These are phyloP conservation scores for Heliocybe sulcata DNA, from an alignment of 1,284 basidiomycete species.

Conservation along the genomic window DNA sequence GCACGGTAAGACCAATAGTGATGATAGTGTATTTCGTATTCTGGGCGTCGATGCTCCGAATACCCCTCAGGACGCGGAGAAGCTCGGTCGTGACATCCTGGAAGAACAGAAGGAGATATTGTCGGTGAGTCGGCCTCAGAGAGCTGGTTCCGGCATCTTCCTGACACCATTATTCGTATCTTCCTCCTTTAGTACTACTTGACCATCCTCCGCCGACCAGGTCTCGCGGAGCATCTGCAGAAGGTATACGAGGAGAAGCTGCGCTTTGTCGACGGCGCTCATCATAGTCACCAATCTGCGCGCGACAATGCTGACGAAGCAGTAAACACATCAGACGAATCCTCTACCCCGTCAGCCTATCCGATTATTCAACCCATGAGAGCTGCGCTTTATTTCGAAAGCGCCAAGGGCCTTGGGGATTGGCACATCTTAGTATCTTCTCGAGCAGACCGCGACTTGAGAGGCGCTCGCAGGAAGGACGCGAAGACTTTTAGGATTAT, in stretches of 20 bases:
- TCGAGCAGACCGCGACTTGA: constrained; percentile 35
- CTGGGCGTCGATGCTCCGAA: constrained; percentile 19
- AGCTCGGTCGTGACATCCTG: constrained; percentile 14
- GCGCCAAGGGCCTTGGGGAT: constrained; percentile 42
- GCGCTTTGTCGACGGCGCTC: not conserved
- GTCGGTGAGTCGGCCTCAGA: constrained; percentile 15
- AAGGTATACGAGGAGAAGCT: not conserved
- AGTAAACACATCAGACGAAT: not conserved
- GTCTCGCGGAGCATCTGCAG: not conserved
- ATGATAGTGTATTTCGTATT: constrained; percentile 19
- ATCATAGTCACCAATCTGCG: not conserved
- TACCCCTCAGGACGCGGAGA: constrained; percentile 14
- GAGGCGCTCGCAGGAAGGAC: constrained; percentile 31
- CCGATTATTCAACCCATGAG: constrained; percentile 43
- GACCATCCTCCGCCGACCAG: not conserved
- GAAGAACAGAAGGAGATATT: constrained; percentile 19
- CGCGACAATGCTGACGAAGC: not conserved
- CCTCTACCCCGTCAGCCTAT: constrained; percentile 18
- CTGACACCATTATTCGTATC: not conserved
- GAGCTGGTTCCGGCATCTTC: not conserved
- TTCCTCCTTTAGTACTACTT: not conserved
- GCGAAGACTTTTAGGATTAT: constrained; percentile 36
- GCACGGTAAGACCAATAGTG: constrained; percentile 7
- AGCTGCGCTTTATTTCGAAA: constrained; percentile 41
- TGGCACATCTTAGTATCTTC: constrained; percentile 45